Percentiles rank a stretch among this genome's conserved stretches.
These are phyloP conservation scores for Rugiboletus extremiorientalis DNA, from an alignment of 1,284 basidiomycete genomes.

Conservation along the genomic window DNA sequence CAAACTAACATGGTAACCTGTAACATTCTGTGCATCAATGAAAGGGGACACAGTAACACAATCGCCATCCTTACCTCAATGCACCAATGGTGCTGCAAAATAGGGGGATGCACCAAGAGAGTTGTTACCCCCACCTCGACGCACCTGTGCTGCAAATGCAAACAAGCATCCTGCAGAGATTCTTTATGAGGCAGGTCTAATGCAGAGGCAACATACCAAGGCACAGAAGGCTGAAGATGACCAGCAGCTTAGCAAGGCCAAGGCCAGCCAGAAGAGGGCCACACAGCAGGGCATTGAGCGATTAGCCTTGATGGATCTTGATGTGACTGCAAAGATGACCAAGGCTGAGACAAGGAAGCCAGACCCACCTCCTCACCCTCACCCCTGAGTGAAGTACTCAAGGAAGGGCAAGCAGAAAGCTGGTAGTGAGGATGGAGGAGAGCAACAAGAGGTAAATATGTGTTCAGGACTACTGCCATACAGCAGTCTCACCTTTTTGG, in stretches of 20 bases:
- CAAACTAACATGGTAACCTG: background rate
- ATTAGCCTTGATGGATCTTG: background rate
- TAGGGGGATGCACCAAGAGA: no score
- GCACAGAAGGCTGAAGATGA: background rate
- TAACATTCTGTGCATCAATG: background rate
- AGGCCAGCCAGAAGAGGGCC: background rate
- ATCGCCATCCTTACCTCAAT: no score
- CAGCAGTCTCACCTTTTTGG: background rate
- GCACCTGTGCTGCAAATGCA: background rate
- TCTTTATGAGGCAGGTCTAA: background rate
- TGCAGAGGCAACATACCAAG: background rate
- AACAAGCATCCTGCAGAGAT: background rate
- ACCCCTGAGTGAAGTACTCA: background rate
- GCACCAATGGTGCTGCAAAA: no score
- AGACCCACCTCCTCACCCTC: background rate
- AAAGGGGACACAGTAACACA: background rate
- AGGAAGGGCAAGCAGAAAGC: background rate
- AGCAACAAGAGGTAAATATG: background rate
- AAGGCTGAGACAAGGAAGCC: background rate
- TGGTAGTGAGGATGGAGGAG: background rate
- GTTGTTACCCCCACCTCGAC: no score
- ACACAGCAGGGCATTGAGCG: background rate
- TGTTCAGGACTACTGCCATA: background rate
- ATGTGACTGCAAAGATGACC: background rate
- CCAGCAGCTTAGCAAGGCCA: background rate